Base-by-base conservation (phyloP, 352 stramenopile species). In the Globisporangium lucens region DNA sequence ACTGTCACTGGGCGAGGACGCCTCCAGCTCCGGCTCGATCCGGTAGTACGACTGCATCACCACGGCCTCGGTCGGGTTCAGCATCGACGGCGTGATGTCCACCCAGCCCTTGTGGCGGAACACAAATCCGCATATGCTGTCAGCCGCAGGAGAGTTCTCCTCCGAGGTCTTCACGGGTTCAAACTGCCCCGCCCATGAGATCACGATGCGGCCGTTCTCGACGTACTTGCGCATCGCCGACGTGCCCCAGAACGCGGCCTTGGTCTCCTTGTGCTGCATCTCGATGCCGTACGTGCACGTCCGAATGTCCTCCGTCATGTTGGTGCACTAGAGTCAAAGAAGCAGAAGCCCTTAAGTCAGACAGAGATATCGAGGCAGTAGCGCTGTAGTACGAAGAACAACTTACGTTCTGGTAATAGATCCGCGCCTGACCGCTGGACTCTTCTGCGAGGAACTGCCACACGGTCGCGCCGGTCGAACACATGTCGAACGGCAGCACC, bases 41-140 rank as follows among this genome's bases (percentile, higher is more conserved):
- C 38, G 51, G 30, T 71, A 63, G 59, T 67, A 63, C 38, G 61
- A 71, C 33, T 67, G 53, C 53, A 71, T 71, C 66, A 66, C 59
- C 5, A 67, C 66, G 20, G 60, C 60, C 30, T 66, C 55, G 4
- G 8, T 41, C 24, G 61, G 66, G 13, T 66, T 47, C 17, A 53
- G 47, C 17, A 33, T 55, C 17, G 38, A 57, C 41, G 60, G 66
- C 15, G 59, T 60, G 60, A 71, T 71, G 61, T 62, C 55, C 24
- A 63, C 49, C 53, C 66, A 71, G 22, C 60, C 51, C 13, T 63
- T 63, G 24, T 67, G 60, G 20, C 35, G 52, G 29, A 71, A 71
- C 30, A 63, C 53, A 22, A 67, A 67, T 4, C 41, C 41, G 41
- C 41, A 49, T 15, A 49, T 49, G 5, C 13, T 49, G 8, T 49